These are phyloP conservation scores for Epichloe gansuensis DNA, from an alignment of 2,329 filamentous ascomycete species.

Conservation along the genomic window DNA sequence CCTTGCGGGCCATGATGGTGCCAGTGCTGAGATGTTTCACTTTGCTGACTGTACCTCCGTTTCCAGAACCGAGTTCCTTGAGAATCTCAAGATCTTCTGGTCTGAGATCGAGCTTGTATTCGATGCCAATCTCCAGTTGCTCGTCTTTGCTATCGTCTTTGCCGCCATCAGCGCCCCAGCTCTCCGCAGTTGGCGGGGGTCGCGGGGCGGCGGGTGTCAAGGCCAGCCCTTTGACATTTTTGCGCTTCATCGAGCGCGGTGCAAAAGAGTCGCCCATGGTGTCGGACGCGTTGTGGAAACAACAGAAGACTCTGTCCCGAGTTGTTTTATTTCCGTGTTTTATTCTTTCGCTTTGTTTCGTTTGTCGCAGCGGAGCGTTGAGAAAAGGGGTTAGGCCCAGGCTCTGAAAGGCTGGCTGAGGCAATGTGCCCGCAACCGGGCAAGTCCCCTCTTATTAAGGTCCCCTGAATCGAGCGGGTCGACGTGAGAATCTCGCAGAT, in stretches of 20 bases:
- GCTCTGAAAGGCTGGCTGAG: not conserved
- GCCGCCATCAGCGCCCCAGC: constrained; percentile 44
- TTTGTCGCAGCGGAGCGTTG: not conserved
- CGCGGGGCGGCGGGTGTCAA: constrained; percentile 69
- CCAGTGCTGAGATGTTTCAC: constrained; percentile 90
- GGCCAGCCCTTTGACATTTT: constrained; percentile 94
- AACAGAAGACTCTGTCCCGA: not conserved
- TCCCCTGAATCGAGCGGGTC: not conserved
- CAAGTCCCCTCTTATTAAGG: not conserved
- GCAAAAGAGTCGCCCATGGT: constrained; percentile 51
- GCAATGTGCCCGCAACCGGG: not conserved
- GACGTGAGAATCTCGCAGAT: not conserved
- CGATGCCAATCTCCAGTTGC: constrained; percentile 85
- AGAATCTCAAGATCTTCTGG: constrained; percentile 87
- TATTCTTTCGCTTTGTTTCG: no score
- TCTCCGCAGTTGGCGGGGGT: constrained; percentile 57
- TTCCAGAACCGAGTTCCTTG: constrained; percentile 89
- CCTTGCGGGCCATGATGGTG: constrained; percentile 96
- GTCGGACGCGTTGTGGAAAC: constrained; percentile 3
- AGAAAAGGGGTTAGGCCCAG: not conserved
- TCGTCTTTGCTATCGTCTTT: constrained; percentile 46
- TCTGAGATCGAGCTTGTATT: constrained; percentile 86
- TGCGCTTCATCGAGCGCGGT: constrained; percentile 85
- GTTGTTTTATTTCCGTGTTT: not conserved
- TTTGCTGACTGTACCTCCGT: constrained; percentile 97